phyloP scores from a whole-genome alignment of 768 basidiomycete species.

The Cyclocybe cylindracea region DNA sequence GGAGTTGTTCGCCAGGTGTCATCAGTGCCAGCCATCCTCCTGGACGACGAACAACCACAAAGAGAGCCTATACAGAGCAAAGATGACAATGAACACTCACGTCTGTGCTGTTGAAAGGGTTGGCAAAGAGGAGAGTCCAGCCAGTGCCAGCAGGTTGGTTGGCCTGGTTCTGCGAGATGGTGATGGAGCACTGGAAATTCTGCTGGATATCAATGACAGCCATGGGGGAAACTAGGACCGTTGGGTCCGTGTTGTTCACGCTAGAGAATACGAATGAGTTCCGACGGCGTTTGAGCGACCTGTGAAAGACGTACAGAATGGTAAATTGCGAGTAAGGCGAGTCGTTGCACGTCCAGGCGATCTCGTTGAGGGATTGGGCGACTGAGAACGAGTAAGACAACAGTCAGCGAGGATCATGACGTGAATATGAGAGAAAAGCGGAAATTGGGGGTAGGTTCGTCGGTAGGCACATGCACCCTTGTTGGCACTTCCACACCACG shows the following conservation, averaged over 20 bases:
- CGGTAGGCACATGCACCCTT: no score
- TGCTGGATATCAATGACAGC: slow-evolving; percentile 52
- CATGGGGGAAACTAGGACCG: slow-evolving; percentile 38
- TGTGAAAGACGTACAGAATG: slow-evolving; percentile 44
- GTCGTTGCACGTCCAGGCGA: slow-evolving; percentile 58
- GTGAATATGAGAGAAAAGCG: background rate
- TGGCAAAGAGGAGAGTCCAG: slow-evolving; percentile 53
- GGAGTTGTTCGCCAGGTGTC: no score
- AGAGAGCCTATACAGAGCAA: background rate
- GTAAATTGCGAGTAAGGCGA: slow-evolving; percentile 44
- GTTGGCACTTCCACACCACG: no score
- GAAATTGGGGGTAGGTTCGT: background rate
- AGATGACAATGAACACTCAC: slow-evolving; percentile 36
- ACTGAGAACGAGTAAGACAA: slow-evolving; percentile 37
- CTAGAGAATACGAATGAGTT: slow-evolving; percentile 30
- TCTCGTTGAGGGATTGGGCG: slow-evolving; percentile 52
- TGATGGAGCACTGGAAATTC: slow-evolving; percentile 61
- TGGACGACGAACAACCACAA: background rate
- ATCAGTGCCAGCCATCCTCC: no score
- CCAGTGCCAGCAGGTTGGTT: slow-evolving; percentile 40
- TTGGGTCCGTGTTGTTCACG: slow-evolving; percentile 38
- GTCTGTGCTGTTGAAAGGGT: slow-evolving; percentile 49
- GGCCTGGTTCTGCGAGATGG: slow-evolving; percentile 47
- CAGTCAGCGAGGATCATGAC: background rate
- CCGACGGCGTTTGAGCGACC: slow-evolving; percentile 12